phyloP scores from a whole-genome alignment of 768 basidiomycete genomes.

The Rhodotorula diobovata region DNA sequence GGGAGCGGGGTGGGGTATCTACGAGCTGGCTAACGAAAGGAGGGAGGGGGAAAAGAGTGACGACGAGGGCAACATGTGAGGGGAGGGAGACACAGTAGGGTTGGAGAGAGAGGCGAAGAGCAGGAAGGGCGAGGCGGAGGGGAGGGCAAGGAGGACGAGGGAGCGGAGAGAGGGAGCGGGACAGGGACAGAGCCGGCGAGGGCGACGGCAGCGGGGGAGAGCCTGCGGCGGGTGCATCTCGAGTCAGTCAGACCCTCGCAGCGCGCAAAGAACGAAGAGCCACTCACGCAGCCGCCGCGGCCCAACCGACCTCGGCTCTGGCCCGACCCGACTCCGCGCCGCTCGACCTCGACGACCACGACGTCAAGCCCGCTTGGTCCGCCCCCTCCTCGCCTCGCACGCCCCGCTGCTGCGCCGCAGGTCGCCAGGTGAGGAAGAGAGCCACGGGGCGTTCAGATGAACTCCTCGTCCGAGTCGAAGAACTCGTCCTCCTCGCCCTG shows the following conservation, averaged over 20 bases:
- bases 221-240: too few relatives aligned
- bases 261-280: not conserved
- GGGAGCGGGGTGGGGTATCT: not conserved
- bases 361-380: not conserved
- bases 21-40: not conserved
- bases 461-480: conserved; percentile 19
- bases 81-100: too few relatives aligned
- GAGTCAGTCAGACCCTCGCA: too few relatives aligned
- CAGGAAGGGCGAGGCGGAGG: not conserved
- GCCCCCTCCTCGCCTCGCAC: conserved; percentile 24
- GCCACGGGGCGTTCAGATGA: conserved; percentile 19
- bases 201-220: too few relatives aligned
- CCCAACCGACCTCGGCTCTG: not conserved
- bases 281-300: not conserved
- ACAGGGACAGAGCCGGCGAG: too few relatives aligned
- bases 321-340: not conserved
- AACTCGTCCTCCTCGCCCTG: conserved; percentile 49
- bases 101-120: too few relatives aligned
- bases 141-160: too few relatives aligned
- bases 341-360: too few relatives aligned
- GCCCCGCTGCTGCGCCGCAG: not conserved
- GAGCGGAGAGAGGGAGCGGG: too few relatives aligned
- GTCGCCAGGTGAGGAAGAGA: conserved; percentile 16
- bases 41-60: not conserved
- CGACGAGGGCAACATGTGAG: not conserved